Base-by-base conservation (phyloP, 2,329 filamentous ascomycete genomes). In the Ophiostoma quercus region DNA sequence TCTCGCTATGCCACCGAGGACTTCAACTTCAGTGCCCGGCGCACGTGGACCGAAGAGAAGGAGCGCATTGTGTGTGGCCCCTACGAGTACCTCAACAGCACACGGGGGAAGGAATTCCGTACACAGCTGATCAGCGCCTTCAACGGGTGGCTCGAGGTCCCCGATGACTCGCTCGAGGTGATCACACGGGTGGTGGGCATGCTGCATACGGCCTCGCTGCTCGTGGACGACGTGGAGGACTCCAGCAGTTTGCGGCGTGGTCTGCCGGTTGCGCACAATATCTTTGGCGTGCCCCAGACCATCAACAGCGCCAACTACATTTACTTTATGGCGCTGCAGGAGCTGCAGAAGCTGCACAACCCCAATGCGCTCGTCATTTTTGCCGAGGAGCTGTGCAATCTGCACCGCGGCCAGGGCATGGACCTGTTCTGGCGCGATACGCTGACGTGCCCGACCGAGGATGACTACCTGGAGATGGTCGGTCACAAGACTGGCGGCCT, bases 291-390 rank as follows among this genome's bases (percentile, higher is more conserved):
- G 3, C 88, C 92, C 6, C 92, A 96, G 79, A 95, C 92, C 62
- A 95, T 96, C 80, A 96, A 96, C 79, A 90, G 89, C 67, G 92
- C 92, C 73, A 96, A 96, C 80, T 96, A 96, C 79, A 87, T 94
- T 71, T 96, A 95, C 82, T 95, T 96, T 78, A 83, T 85, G 74
- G 92, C 92, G 0, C 83, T 95, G 67, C 87, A 90, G 74, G 91
- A 94, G 78, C 82, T 96, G 11, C 84, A 89, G 73, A 87, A 86
- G 74, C 85, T 96, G 70, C 82, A 62, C 88, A 85, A 92, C 68
- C 87, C 88, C 1, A 82, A 84, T 51, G 85, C 87, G 32, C 84
- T 94, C 71, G 80, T 83, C 72, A 89, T 94, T 69, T 96, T 91
- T 76, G 89, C 90, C 19, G 91, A 95, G 73, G 92, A 96, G 81